Evolutionary conservation across 306 rosid genomes (phyloP).

Genomic region (Boehmeria nivea): DNA sequence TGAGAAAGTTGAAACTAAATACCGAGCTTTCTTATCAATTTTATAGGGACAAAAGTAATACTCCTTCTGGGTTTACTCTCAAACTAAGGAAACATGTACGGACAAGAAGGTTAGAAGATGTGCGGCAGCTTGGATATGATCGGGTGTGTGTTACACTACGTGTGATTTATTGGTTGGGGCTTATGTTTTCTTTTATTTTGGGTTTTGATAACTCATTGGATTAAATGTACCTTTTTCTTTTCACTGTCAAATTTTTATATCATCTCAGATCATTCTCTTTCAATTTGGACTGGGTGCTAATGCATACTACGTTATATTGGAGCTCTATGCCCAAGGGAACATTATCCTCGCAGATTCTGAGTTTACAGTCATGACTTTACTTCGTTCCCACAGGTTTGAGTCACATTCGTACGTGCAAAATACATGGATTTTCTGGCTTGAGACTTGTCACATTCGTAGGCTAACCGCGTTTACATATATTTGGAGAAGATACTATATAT

Average conservation of each 20-base stretch:
- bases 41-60: slow-evolving; percentile 80
- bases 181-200: background rate
- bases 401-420: background rate
- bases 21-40: background rate
- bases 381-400: slow-evolving; percentile 93
- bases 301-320: slow-evolving; percentile 85
- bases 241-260: no score
- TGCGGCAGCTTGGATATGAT: slow-evolving; percentile 97
- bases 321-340: slow-evolving; percentile 93
- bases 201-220: no score
- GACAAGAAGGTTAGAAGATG: slow-evolving; percentile 94
- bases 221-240: background rate
- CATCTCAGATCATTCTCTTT: slow-evolving; percentile 76
- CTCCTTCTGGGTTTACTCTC: slow-evolving; percentile 96
- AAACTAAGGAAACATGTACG: slow-evolving; percentile 91
- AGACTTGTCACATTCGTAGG: no score
- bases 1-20: no score
- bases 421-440: no score
- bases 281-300: slow-evolving; percentile 94
- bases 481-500: no score
- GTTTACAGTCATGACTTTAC: slow-evolving; percentile 89
- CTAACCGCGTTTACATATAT: no score
- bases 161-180: background rate
- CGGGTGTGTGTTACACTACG: slow-evolving; percentile 38
- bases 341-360: slow-evolving; percentile 76